Conservation (phyloP, 2,329 filamentous ascomycete species). For the Chaetoscypha palmicola region DNA sequence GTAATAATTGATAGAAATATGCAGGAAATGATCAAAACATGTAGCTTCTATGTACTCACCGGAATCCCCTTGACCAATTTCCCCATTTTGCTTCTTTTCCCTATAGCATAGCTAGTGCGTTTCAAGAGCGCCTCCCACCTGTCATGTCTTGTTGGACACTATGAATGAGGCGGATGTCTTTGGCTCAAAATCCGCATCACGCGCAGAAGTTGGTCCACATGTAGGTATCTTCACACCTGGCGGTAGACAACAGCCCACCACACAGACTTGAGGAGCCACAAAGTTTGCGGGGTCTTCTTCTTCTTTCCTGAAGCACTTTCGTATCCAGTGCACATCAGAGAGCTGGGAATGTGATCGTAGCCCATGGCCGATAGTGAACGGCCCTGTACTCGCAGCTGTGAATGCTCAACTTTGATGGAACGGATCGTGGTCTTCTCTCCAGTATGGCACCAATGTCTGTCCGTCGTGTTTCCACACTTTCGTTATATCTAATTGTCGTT, state of each 20-base stretch:
- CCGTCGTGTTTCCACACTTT: slow-evolving; percentile 1
- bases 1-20: too few species aligned
- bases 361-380: slow-evolving; percentile 5
- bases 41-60: too few species aligned
- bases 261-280: slow-evolving; percentile 4
- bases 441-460: neutral
- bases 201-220: slow-evolving; percentile 4
- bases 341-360: neutral
- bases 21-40: too few species aligned
- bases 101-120: too few species aligned
- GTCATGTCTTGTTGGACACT: too few species aligned
- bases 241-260: slow-evolving; percentile 9
- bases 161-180: neutral
- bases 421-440: neutral
- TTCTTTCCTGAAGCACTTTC: neutral
- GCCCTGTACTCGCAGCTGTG: slow-evolving; percentile 8
- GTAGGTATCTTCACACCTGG: slow-evolving; percentile 4
- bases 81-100: too few species aligned
- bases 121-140: too few species aligned
- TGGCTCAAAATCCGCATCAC: neutral
- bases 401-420: slow-evolving; percentile 6
- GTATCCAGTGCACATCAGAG: slow-evolving; percentile 2
- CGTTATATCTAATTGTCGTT: slow-evolving; percentile 2
- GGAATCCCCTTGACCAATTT: too few species aligned
- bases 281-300: slow-evolving; percentile 1